Base-by-base conservation (phyloP, 345 rosid species). In the Noccaea bulbosa region DNA sequence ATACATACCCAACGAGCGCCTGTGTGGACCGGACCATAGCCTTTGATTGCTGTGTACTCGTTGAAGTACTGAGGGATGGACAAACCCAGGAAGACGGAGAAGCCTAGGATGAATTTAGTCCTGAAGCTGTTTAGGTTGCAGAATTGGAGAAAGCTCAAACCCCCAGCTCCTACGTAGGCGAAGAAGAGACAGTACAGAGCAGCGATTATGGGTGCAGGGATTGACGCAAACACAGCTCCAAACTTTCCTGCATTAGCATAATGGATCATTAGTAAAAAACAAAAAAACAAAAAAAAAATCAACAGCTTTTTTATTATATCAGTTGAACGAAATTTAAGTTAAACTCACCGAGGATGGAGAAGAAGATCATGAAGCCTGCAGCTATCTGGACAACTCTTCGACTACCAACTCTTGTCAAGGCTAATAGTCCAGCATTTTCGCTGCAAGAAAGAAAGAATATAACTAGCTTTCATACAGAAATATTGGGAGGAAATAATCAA, bases 301-400 rank as follows among this genome's bases (percentile, higher is more conserved):
- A 10, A 7, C 55, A 69, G 44, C 40, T 45, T 59, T 2, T 43
- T 20, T 27, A 0, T 12, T 37, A 15, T 12, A 12, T 16, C 35
- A 10, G 62, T 48, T 24, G 22, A 39, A 67, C 63, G 14, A 38
- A 62, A 47, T 40, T 63, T 61, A 58, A 10, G 5, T 32, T 52
- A 37, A 64, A 67, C 75, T 49, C 65, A 86, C 98, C 99, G 7
- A 94, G 97, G 79, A 94, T 75, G n/a, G 99, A 89, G 86, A 94
- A 94, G 86, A 94, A 94, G 71, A 94, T 83, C 99, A 94, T 91
- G 84, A 94, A 94, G 40, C 97, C 98, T 65, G 99, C 98, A 11
- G 99, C 85, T 74, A 94, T 89, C 78, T 91, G 95, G 69, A 91
- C 98, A 81, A 92, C 98, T 67, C 98, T 88, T 57, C 99, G 80